phyloP scores from a whole-genome alignment of 306 rosid species.

The Casuarina cunninghamiana region DNA sequence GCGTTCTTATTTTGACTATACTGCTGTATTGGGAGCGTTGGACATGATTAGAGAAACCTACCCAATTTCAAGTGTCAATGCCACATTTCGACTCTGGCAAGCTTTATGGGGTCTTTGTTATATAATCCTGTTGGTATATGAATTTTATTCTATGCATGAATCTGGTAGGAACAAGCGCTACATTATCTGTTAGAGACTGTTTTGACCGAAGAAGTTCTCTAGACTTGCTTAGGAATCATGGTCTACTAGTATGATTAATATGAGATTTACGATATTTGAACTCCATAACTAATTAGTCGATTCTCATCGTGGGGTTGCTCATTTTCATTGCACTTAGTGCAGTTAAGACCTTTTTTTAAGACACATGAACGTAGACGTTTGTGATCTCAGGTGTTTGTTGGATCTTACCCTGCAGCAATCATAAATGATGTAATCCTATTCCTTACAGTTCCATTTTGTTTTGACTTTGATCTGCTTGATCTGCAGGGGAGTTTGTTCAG shows the following conservation, averaged over 20 bases:
- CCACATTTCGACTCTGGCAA: neutral
- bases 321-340: neutral
- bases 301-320: no score
- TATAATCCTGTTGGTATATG: neutral
- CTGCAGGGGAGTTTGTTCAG: conserved; percentile 42
- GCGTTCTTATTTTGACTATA: neutral
- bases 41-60: neutral
- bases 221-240: neutral
- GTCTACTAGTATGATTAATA: neutral
- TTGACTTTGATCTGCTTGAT: conserved; percentile 5
- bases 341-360: neutral
- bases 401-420: neutral
- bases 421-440: neutral
- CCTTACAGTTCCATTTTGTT: neutral
- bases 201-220: neutral
- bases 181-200: neutral
- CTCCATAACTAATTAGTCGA: neutral
- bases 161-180: neutral
- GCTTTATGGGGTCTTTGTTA: neutral
- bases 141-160: neutral
- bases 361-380: neutral
- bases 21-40: neutral
- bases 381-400: neutral
- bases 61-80: neutral
- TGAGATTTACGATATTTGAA: neutral